Evolutionary conservation across 768 basidiomycete species (phyloP).

Genomic region (Auriscalpium microsporum): DNA sequence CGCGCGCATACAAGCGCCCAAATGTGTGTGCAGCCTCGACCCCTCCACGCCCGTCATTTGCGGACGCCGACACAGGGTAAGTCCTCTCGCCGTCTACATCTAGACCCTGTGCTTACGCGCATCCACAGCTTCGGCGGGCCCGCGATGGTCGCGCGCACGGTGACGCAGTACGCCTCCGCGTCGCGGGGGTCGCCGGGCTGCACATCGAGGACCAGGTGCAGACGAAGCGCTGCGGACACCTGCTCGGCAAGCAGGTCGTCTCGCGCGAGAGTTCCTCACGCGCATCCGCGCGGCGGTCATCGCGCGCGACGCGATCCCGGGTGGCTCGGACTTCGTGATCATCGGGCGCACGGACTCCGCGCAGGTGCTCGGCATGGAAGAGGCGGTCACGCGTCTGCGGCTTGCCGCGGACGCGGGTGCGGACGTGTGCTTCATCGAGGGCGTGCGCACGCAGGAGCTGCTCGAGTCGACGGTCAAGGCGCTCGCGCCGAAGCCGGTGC

Average conservation of each 20-base stretch:
- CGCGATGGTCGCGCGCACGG: conserved; percentile 67
- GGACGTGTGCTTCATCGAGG: conserved; percentile 78
- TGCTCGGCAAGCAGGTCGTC: conserved; percentile 76
- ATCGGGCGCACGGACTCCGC: conserved; percentile 74
- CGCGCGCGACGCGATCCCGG: conserved; percentile 68
- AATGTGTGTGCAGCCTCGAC: conserved; percentile 60
- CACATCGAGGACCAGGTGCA: conserved; percentile 82
- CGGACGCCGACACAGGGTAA: conserved; percentile 74
- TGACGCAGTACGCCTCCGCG: conserved; percentile 57
- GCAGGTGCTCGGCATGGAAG: conserved; percentile 73
- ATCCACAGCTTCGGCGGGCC: conserved; percentile 55
- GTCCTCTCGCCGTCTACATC: conserved; percentile 1
- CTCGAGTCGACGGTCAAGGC: conserved; percentile 56
- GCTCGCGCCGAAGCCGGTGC: conserved; percentile 64
- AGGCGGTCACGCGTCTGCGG: conserved; percentile 56
- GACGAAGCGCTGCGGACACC: conserved; percentile 73
- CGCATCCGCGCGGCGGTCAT: conserved; percentile 72
- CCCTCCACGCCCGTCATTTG: conserved; percentile 68
- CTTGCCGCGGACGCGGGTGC: conserved; percentile 68
- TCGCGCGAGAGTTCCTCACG: conserved; percentile 68
- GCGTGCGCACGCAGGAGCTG: conserved; percentile 60
- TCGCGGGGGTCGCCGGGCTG: conserved; percentile 65
- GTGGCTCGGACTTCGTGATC: conserved; percentile 69
- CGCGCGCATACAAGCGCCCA: conserved; percentile 37
- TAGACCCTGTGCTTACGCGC: not conserved